These are phyloP conservation scores for Fusarium virguliforme DNA, from an alignment of 2,329 filamentous ascomycete species.

Conservation along the genomic window DNA sequence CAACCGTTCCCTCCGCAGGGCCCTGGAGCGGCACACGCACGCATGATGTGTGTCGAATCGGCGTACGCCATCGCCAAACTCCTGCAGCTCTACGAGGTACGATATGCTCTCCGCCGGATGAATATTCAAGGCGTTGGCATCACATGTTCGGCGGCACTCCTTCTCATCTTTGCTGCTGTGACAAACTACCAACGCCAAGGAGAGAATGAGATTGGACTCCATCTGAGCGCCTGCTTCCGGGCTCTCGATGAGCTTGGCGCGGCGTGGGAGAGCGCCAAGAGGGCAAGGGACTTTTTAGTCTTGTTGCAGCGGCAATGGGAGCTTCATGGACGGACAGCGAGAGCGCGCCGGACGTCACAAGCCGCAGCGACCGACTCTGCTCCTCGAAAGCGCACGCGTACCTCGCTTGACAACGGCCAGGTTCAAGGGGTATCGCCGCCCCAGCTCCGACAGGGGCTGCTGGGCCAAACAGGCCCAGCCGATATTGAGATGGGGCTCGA, in stretches of 20 bases:
- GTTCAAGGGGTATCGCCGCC: slow-evolving; percentile 19
- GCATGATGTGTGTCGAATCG: slow-evolving; percentile 47
- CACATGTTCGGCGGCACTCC: slow-evolving; percentile 31
- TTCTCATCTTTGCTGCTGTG: slow-evolving; percentile 46
- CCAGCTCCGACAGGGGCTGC: slow-evolving; percentile 22
- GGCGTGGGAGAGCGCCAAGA: slow-evolving; percentile 49
- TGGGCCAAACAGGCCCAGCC: slow-evolving; percentile 20
- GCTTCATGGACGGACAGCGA: slow-evolving; percentile 24
- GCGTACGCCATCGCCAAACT: slow-evolving; percentile 39
- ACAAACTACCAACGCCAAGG: slow-evolving; percentile 40
- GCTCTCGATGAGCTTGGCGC: slow-evolving; percentile 45
- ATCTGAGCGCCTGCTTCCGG: slow-evolving; percentile 48
- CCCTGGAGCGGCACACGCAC: slow-evolving; percentile 45
- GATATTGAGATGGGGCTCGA: slow-evolving; percentile 41
- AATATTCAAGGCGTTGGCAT: slow-evolving; percentile 41
- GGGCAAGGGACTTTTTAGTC: slow-evolving; percentile 44
- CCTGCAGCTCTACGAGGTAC: slow-evolving; percentile 37
- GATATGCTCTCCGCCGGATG: slow-evolving; percentile 38
- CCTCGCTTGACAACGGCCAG: slow-evolving; percentile 23
- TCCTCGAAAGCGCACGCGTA: slow-evolving; percentile 41
- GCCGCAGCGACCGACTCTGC: background rate
- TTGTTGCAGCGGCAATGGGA: slow-evolving; percentile 48
- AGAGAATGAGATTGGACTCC: slow-evolving; percentile 22
- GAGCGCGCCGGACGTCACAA: slow-evolving; percentile 17
- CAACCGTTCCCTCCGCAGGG: slow-evolving; percentile 44